Evolutionary conservation across 108 stramenopile species (phyloP), one percentile per base, ranked within the genome.

Genomic region (Cyclotella cryptica): DNA sequence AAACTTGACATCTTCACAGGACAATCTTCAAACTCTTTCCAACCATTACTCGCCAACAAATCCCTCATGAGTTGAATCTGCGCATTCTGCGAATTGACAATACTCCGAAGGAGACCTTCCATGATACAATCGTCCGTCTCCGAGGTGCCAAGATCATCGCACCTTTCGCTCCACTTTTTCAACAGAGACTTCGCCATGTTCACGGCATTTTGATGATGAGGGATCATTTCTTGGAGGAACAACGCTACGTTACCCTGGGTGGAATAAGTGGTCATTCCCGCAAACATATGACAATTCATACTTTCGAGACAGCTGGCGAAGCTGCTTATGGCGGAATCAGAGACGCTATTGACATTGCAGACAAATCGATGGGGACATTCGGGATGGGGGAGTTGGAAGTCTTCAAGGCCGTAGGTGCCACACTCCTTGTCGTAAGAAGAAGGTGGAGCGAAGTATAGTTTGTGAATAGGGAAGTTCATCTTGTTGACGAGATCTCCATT

Each of bases 171-270:
- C 35, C 70, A 71, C n/a, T 30, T 24, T 3, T 83, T 81, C 28
- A 96, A 67, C 24, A 96, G 74, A 9, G 86, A 59, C 85, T 95
- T 96, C 49, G 95, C 95, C 97, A 97, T 97, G 81, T 96, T 97
- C 45, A 96, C 90, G 12, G 96, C 97, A 67, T 97, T 97, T 64
- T 93, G 87, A 69, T 96, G 93, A 77, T 96, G 97, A 12, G 97
- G 94, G 49, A 97, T 97, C 96, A 96, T 97, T 73, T 96, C 91
- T 77, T 90, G 92, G 47, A 93, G 75, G 54, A 94, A 94, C 27
- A 91, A 58, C 19, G 81, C 86, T 11, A 77, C 52, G 5, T 62
- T 85, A 26, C 58, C 45, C 13, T 63, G 30, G n/a, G 66, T 63
- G 9, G 40, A 65, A 22, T 63, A 63, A 11, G 87, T 87, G 8